phyloP scores from a whole-genome alignment of 768 basidiomycete species.

The Neoboletus brunneissimus region DNA sequence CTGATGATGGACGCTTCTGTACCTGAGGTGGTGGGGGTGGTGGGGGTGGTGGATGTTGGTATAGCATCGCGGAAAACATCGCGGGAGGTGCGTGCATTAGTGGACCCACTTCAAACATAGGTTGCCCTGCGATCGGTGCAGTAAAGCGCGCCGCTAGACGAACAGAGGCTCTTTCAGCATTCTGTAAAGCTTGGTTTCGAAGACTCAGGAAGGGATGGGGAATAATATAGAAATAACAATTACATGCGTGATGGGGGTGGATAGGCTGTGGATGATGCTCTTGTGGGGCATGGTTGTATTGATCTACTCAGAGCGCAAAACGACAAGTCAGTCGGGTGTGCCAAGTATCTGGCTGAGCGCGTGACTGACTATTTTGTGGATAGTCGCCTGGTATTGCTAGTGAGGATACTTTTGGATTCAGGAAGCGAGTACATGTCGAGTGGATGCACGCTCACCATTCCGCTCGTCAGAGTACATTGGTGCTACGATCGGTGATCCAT shows the following conservation, averaged over 20 bases:
- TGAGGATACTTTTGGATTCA: slow-evolving; percentile 17
- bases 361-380: slow-evolving; percentile 41
- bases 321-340: slow-evolving; percentile 16
- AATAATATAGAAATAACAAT: slow-evolving; percentile 23
- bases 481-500: slow-evolving; percentile 42
- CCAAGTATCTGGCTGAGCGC: slow-evolving; percentile 5
- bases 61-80: slow-evolving; percentile 29
- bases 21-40: slow-evolving; percentile 26
- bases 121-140: slow-evolving; percentile 29
- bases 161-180: slow-evolving; percentile 52
- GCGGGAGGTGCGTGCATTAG: slow-evolving; percentile 30
- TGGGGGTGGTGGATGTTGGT: slow-evolving; percentile 28
- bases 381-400: slow-evolving; percentile 46
- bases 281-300: slow-evolving; percentile 33
- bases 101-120: slow-evolving; percentile 34
- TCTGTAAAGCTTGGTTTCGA: slow-evolving; percentile 46
- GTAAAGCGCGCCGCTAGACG: slow-evolving; percentile 55
- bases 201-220: slow-evolving; percentile 22
- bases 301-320: slow-evolving; percentile 21
- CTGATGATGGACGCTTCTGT: slow-evolving; percentile 38
- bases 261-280: slow-evolving; percentile 33
- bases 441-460: slow-evolving; percentile 40
- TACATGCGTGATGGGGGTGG: slow-evolving; percentile 32
- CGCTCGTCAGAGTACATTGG: slow-evolving; percentile 59
- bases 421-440: slow-evolving; percentile 9